Evolutionary conservation across 1,284 basidiomycete genomes (phyloP).

Genomic region (Papiliotrema laurentii): DNA sequence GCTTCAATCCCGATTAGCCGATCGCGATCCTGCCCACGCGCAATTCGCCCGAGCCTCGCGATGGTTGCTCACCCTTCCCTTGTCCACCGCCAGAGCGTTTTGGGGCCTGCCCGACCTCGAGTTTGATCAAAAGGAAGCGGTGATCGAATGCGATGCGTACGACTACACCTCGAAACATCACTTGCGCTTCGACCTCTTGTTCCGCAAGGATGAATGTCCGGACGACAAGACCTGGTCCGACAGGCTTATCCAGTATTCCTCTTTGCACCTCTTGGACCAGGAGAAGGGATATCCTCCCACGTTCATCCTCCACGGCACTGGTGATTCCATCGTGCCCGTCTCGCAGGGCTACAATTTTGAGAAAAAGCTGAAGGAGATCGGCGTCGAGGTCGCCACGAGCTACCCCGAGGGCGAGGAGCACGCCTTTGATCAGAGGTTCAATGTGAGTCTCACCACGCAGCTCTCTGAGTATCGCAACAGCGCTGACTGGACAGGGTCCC

Average conservation of each 20-base stretch:
- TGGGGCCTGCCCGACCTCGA: conserved; percentile 14
- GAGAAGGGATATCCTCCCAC: conserved; percentile 23
- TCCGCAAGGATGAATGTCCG: conserved; percentile 10
- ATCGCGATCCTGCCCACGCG: conserved; percentile 13
- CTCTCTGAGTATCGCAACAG: not conserved
- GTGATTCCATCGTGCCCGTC: conserved; percentile 18
- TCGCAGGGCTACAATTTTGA: conserved; percentile 17
- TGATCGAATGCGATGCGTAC: conserved; percentile 15
- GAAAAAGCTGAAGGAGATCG: conserved; percentile 9
- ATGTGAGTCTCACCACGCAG: conserved; percentile 11
- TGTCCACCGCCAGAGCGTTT: conserved; percentile 7
- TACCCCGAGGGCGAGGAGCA: conserved; percentile 20
- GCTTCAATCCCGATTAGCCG: conserved; percentile 1
- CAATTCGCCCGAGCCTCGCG: conserved; percentile 7
- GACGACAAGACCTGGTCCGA: conserved; percentile 11
- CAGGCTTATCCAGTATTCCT: conserved; percentile 8
- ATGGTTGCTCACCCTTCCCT: conserved; percentile 13
- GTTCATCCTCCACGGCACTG: conserved; percentile 23
- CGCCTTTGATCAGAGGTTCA: conserved; percentile 21
- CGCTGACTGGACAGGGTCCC: conserved; percentile 14
- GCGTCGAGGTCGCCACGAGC: conserved; percentile 8
- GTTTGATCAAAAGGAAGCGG: conserved; percentile 8
- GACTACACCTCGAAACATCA: conserved; percentile 5
- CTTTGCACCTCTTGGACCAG: conserved; percentile 8
- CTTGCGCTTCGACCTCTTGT: conserved; percentile 9